These are phyloP conservation scores for Yamadazyma sp. DNA, from an alignment of 805 yeast genomes.

Conservation along the genomic window DNA sequence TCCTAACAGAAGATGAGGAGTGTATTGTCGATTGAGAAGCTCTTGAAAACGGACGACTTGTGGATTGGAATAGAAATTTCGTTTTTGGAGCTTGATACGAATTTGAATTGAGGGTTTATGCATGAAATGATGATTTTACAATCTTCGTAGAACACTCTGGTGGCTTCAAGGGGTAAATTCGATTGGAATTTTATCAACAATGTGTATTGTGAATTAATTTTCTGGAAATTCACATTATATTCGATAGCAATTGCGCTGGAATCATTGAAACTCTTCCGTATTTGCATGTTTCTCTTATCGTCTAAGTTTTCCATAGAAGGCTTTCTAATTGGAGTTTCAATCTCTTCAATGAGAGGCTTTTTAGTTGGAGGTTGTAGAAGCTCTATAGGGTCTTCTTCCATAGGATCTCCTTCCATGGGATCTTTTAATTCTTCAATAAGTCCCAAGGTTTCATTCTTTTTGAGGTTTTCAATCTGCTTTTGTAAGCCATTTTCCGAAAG, in stretches of 20 bases:
- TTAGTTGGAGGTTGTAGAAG: background rate
- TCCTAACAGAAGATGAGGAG: conserved; percentile 10
- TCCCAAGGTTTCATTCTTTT: conserved; percentile 41
- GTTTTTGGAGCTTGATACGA: conserved; percentile 2
- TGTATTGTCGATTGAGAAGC: conserved; percentile 5
- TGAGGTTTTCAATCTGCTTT: conserved; percentile 29
- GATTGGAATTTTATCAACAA: conserved; percentile 8
- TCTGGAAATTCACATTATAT: conserved; percentile 11
- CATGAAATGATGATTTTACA: conserved; percentile 5
- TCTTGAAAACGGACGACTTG: background rate
- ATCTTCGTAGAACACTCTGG: conserved; percentile 2
- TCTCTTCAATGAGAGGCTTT: conserved; percentile 47
- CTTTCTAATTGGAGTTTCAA: conserved; percentile 16
- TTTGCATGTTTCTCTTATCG: too few relatives aligned
- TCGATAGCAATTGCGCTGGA: conserved; percentile 1
- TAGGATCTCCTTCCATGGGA: too few relatives aligned
- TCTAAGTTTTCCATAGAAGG: too few relatives aligned
- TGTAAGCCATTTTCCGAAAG: conserved; percentile 35
- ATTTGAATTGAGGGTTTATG: conserved; percentile 2
- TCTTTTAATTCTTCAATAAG: conserved; percentile 41
- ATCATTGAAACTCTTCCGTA: too few relatives aligned
- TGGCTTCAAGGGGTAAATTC: conserved; percentile 8
- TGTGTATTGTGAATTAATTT: conserved; percentile 9
- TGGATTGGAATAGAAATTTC: conserved; percentile 3
- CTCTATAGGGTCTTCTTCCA: conserved; percentile 15